A percentile compares a stretch with the other conserved stretches of the same genome.
phyloP scores from a whole-genome alignment of 345 rosid species.

The Chamaenerion angustifolium region DNA sequence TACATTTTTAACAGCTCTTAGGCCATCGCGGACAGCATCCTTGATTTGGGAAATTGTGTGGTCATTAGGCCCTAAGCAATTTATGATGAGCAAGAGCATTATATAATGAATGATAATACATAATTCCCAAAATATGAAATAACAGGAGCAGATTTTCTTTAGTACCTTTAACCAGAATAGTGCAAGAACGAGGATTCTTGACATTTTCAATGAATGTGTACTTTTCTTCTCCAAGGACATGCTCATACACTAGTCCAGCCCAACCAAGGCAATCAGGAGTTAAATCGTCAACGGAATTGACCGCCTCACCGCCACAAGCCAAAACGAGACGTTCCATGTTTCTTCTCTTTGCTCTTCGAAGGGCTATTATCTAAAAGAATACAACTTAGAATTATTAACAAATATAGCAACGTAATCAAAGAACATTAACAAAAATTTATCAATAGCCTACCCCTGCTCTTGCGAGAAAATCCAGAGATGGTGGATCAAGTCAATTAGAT shows the following conservation, averaged over 20 bases:
- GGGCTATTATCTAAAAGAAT: slow-evolving; percentile 65
- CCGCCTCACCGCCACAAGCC: slow-evolving; percentile 98
- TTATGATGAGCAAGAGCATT: slow-evolving; percentile 1
- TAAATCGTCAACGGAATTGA: slow-evolving; percentile 89
- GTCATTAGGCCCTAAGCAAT: slow-evolving; percentile 74
- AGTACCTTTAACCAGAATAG: slow-evolving; percentile 83
- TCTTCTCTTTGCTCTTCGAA: slow-evolving; percentile 95
- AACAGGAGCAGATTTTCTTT: not conserved
- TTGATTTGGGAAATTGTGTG: slow-evolving; percentile 97
- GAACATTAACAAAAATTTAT: not conserved
- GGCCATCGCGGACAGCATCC: slow-evolving; percentile 95
- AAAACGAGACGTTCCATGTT: slow-evolving; percentile 93
- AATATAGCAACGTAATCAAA: not conserved
- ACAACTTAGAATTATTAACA: not conserved
- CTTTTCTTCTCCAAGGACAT: too few relatives aligned
- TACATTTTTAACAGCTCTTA: slow-evolving; percentile 87
- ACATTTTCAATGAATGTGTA: slow-evolving; percentile 95
- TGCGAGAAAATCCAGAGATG: slow-evolving; percentile 83
- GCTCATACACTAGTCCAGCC: too few relatives aligned
- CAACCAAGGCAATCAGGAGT: too few relatives aligned
- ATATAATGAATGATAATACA: not conserved
- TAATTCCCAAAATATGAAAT: not conserved
- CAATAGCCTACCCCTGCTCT: slow-evolving; percentile 77
- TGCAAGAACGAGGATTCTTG: slow-evolving; percentile 81
- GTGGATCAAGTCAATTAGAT: slow-evolving; percentile 98